phyloP scores from a whole-genome alignment of 257 asterid genomes.

The Jacaranda mimosifolia region DNA sequence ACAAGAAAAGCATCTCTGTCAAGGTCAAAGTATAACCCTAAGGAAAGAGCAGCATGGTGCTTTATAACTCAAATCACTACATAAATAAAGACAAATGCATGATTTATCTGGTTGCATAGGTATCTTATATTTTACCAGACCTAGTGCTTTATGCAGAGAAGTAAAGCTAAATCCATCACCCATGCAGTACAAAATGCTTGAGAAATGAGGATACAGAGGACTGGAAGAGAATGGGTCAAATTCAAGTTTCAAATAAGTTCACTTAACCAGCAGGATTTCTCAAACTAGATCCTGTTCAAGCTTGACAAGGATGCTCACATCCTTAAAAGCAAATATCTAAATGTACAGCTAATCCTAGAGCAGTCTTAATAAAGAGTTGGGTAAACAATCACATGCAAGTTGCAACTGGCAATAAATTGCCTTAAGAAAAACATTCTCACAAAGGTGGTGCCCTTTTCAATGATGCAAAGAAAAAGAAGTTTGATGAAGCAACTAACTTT shows the following conservation, averaged over 20 bases:
- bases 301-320: neutral
- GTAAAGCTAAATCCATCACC: neutral
- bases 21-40: too few species aligned
- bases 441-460: constrained; percentile 34
- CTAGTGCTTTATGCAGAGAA: neutral
- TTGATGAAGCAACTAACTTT: constrained; percentile 15
- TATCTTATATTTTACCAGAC: neutral
- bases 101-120: neutral
- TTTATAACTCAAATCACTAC: neutral
- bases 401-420: neutral
- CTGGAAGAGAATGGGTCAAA: neutral
- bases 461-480: neutral
- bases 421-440: neutral
- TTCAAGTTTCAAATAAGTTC: neutral
- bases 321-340: neutral
- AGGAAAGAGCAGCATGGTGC: too few species aligned
- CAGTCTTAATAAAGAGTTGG: constrained; percentile 20
- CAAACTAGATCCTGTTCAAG: constrained; percentile 1
- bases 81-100: neutral
- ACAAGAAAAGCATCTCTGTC: too few species aligned
- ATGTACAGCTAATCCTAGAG: neutral
- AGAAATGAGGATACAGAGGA: too few species aligned
- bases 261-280: constrained; percentile 1
- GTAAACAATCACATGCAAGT: neutral
- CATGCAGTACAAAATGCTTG: neutral